Percentiles rank a stretch among this genome's conserved stretches.
phyloP scores from a whole-genome alignment of 2,329 filamentous ascomycete genomes.

The Talaromyces piceae region DNA sequence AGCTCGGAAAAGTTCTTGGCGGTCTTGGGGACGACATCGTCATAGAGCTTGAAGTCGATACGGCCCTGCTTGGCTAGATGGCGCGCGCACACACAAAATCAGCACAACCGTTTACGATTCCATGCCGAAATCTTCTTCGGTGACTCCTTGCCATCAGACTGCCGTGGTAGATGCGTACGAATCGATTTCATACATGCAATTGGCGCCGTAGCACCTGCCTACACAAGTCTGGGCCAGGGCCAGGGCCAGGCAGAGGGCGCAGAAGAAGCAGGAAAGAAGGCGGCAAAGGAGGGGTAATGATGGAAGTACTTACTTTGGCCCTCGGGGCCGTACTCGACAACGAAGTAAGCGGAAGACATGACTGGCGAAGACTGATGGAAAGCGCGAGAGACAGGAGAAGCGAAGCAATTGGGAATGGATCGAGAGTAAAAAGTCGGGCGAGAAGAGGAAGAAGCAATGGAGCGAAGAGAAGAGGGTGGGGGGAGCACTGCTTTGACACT shows the following conservation, averaged over 20 bases:
- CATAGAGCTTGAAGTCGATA: slow-evolving; percentile 84
- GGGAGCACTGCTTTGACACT: slow-evolving; percentile 32
- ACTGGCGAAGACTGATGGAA: slow-evolving; percentile 61
- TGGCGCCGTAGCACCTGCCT: neutral
- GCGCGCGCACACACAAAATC: slow-evolving; percentile 14
- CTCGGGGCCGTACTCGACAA: slow-evolving; percentile 53
- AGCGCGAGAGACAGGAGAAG: slow-evolving; percentile 32
- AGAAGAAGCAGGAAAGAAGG: neutral
- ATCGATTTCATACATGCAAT: slow-evolving; percentile 1
- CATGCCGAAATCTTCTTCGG: no score
- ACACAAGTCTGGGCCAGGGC: no score
- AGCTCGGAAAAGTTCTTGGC: slow-evolving; percentile 76
- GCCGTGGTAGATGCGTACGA: slow-evolving; percentile 5
- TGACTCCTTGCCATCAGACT: no score
- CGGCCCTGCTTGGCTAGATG: slow-evolving; percentile 61
- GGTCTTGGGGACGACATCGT: slow-evolving; percentile 82
- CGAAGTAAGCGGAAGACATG: slow-evolving; percentile 73
- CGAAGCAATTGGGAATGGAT: slow-evolving; percentile 27
- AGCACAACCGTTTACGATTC: no score
- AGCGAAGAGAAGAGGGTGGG: slow-evolving; percentile 39
- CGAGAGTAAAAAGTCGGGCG: slow-evolving; percentile 29
- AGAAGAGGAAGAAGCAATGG: slow-evolving; percentile 24
- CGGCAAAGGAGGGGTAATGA: neutral
- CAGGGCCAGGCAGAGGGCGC: neutral
- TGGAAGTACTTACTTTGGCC: slow-evolving; percentile 24